phyloP scores from a whole-genome alignment of 352 stramenopile species.

The Globisporangium barbulae region DNA sequence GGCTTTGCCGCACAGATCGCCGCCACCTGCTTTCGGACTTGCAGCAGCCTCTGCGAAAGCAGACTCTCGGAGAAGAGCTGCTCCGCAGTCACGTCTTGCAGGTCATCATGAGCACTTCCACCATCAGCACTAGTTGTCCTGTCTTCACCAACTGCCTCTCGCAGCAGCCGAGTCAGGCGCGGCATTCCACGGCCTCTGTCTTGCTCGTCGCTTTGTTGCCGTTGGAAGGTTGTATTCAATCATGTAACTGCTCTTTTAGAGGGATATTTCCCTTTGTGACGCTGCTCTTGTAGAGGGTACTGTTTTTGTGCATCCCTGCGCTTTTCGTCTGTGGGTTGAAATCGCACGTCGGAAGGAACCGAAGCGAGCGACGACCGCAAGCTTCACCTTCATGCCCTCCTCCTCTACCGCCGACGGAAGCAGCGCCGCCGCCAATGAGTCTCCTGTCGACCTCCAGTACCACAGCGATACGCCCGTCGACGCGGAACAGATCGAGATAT shows the following conservation, averaged over 20 bases:
- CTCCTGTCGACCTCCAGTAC: neutral
- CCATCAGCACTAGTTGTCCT: neutral
- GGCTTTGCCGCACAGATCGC: constrained; percentile 33
- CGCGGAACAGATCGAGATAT: constrained; percentile 1
- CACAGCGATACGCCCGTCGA: neutral
- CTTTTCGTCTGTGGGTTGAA: constrained; percentile 15
- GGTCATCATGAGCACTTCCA: constrained; percentile 7
- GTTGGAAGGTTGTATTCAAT: neutral
- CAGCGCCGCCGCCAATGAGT: neutral
- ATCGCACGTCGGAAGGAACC: constrained; percentile 7
- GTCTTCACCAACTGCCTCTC: neutral
- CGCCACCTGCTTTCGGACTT: constrained; percentile 29
- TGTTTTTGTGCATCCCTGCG: neutral
- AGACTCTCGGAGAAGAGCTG: constrained; percentile 58
- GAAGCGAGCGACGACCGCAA: neutral
- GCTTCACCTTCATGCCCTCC: constrained; percentile 6
- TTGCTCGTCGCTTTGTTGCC: neutral
- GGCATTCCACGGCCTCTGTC: constrained; percentile 27
- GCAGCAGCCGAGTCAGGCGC: constrained; percentile 30
- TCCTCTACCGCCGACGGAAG: neutral
- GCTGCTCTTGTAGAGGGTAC: constrained; percentile 14
- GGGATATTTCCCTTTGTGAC: neutral
- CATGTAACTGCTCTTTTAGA: constrained; percentile 9
- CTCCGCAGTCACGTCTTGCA: constrained; percentile 28
- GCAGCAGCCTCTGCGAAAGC: constrained; percentile 21